These are phyloP conservation scores for Endoconidiophora laricicola DNA, from an alignment of 2,329 filamentous ascomycete genomes.

Conservation along the genomic window DNA sequence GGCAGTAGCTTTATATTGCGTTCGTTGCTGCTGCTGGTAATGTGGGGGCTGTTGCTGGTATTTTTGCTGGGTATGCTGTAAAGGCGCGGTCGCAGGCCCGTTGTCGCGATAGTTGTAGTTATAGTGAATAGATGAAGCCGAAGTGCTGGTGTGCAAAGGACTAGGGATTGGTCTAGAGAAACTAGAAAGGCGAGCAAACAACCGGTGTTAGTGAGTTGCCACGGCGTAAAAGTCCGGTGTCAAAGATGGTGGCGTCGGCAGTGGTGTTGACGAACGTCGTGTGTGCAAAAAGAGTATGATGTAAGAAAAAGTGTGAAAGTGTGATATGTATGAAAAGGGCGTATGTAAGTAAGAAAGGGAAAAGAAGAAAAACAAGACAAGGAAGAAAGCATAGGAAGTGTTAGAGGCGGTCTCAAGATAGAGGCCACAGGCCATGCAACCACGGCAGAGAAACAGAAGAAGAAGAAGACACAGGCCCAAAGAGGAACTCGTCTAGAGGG, in stretches of 20 bases:
- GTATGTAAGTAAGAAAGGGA: not conserved
- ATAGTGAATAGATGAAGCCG: not conserved
- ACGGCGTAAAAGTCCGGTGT: not conserved
- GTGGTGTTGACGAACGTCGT: not conserved
- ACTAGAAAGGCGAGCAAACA: not conserved
- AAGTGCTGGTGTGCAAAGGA: conserved; percentile 10
- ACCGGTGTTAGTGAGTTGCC: not conserved
- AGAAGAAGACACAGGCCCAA: not conserved
- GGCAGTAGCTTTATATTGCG: not conserved
- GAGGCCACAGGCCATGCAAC: too few species aligned
- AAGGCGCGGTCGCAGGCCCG: conserved; percentile 8
- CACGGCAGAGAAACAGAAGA: not conserved
- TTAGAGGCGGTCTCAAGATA: not conserved
- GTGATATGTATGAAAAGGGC: not conserved
- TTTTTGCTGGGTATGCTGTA: not conserved
- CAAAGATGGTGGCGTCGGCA: not conserved
- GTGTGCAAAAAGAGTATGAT: not conserved
- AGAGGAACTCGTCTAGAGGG: not conserved
- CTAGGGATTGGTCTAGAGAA: conserved; percentile 8
- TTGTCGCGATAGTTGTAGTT: conserved; percentile 4
- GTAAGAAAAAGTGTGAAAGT: not conserved
- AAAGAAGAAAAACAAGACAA: conserved; percentile 3
- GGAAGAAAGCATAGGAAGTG: not conserved
- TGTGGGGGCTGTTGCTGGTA: not conserved
- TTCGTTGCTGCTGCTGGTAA: not conserved